Conservation (phyloP, 2,329 filamentous ascomycete genomes). For the Lachnellula occidentalis region DNA sequence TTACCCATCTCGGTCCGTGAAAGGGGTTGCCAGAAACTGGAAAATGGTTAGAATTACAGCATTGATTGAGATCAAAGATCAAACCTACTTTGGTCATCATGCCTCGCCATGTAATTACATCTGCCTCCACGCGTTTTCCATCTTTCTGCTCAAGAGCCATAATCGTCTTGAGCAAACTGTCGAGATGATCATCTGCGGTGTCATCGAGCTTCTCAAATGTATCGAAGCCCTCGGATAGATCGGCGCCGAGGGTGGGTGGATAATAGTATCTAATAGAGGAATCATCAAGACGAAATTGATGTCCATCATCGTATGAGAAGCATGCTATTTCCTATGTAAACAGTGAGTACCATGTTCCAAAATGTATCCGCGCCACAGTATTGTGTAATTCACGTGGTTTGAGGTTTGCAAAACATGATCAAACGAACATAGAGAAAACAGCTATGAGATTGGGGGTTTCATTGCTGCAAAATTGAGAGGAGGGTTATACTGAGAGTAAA, state of each 20-base stretch:
- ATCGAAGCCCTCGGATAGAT: conserved; percentile 77
- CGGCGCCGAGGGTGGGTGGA: conserved; percentile 61
- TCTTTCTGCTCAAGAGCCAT: conserved; percentile 65
- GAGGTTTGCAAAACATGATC: background rate
- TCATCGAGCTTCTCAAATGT: conserved; percentile 80
- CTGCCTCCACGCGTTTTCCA: conserved; percentile 62
- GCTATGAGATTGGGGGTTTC: too few relatives aligned
- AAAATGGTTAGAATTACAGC: conserved; percentile 1
- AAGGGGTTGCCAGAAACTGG: conserved; percentile 81
- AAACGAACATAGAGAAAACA: background rate
- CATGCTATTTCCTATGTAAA: conserved; percentile 70
- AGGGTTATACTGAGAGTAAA: background rate
- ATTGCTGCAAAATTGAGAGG: conserved; percentile 6
- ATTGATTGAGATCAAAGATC: background rate
- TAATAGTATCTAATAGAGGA: conserved; percentile 87
- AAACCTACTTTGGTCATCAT: conserved; percentile 89
- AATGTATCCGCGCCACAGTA: background rate
- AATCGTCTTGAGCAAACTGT: conserved; percentile 74
- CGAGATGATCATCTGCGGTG: conserved; percentile 77
- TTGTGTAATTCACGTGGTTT: background rate
- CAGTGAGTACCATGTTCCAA: background rate
- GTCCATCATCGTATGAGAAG: conserved; percentile 89
- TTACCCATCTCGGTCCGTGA: conserved; percentile 74
- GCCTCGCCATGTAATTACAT: conserved; percentile 88
- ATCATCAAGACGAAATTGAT: conserved; percentile 68